Base-by-base conservation (phyloP, 495 filamentous ascomycete genomes). In the Viridothelium virens region DNA sequence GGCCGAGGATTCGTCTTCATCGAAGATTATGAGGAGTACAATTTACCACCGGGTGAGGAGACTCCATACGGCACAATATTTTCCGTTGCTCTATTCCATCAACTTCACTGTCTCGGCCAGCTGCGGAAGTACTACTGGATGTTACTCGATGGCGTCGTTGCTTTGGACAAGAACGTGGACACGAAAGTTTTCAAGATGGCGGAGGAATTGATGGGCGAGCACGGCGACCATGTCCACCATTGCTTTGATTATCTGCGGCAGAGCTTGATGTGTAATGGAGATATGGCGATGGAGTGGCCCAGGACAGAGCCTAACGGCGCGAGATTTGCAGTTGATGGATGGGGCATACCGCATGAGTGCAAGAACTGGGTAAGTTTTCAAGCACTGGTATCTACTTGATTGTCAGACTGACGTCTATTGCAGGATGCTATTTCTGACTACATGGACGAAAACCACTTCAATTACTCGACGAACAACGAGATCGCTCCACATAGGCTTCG, bases 171-270 rank as follows among this genome's bases (percentile, higher is more conserved):
- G 53, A 59, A 59, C 7, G 53, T 59, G 31, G 48, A 46, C 14
- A 44, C 61, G 14, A 33, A 18, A 5, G 38, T 41, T 14, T 41
- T 38, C 36, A 16, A 48, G 61, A 12, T 48, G 14, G 65, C 59
- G 11, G 11, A 33, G 38, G 10, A 39, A 11, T 11, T 39, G 10
- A 39, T n/a, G 46, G 56, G 50, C 34, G 34, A 44, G 18, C 46
- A 46, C 9, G 61, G 56, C 61, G 66, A 56, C 16, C 69, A 70
- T 53, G 41, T 63, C 0, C 67, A 66, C 14, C 69, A 70, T 61
- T 70, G 69, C 61, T 72, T 74, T 61, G 72, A 74, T 65, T 69
- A 72, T 34, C 62, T 74, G 38, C 68, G 72, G 2, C 72, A 74
- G 67, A 68, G 65, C 4, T 62, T 74, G n/a, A 61, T 72, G 61